Evolutionary conservation across 2,329 filamentous ascomycete species (phyloP), one percentile per base, ranked within the genome.

Genomic region (Mycosphaerella sp.): DNA sequence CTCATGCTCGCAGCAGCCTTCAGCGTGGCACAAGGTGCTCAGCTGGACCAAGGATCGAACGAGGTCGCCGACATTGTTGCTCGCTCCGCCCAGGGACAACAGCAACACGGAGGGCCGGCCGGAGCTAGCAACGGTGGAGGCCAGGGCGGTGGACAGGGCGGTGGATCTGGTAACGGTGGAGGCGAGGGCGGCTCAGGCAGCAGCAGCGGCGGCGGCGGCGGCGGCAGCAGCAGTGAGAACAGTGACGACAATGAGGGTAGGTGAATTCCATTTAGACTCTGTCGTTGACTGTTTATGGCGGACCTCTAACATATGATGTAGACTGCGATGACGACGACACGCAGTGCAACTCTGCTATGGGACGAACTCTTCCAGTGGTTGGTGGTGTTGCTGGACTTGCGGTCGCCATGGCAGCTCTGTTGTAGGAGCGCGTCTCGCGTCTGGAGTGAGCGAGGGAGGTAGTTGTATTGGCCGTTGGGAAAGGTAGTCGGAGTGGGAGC

Each of bases 371-470:
- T 38, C 42, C 47, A 31, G 53, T 55, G 3, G 36, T 51, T 31
- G 42, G 47, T 40, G 43, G 47, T 36, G 47, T 55, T 34, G 53
- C 53, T 45, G 53, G 47, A 40, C 36, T 55, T 38, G 47, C 53
- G 12, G 39, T 55, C 21, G 47, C 36, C 11, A 50, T 55, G 36
- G 53, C 53, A 11, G 53, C 53, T 31, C 41, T 55, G 23, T 29
- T 55, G 47, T 55, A 42, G 17, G 31, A 34, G 21, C 26, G 14
- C 14, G 14, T 17, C 14, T 31, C 21, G 9, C n/a, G 45, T 34
- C 11, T 1, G 21, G 29, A 14, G 14, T 40, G 11, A 21, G 46
- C 9, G 11, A 4, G 38, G 21, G 8, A 23, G n/a, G 39, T 9
- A 6, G 36, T 26, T 26, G 26, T 26, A 26, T 9, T 38, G 45